Conservation (phyloP, 2,329 filamentous ascomycete genomes). For the Aspergillus sp. region DNA sequence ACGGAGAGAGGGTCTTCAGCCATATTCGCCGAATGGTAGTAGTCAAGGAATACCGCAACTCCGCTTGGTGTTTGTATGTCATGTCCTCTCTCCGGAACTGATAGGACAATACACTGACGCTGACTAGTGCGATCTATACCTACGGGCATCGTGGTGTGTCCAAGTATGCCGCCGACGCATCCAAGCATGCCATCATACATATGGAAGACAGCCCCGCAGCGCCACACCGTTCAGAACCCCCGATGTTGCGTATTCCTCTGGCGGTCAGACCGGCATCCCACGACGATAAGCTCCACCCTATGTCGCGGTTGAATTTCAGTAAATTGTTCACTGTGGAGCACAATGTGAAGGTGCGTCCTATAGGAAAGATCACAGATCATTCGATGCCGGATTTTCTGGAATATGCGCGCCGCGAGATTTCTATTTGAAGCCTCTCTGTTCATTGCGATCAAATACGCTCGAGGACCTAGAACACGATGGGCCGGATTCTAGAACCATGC, state of each 20-base stretch:
- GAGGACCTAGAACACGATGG: too few relatives aligned
- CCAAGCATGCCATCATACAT: slow-evolving; percentile 41
- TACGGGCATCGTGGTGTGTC: slow-evolving; percentile 37
- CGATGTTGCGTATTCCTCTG: slow-evolving; percentile 38
- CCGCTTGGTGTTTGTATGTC: slow-evolving; percentile 36
- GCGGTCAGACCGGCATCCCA: slow-evolving; percentile 25
- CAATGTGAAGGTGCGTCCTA: slow-evolving; percentile 42
- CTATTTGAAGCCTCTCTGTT: neutral
- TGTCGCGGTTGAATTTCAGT: slow-evolving; percentile 42
- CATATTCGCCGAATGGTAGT: slow-evolving; percentile 36
- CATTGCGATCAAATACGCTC: too few relatives aligned
- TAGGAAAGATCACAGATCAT: slow-evolving; percentile 33
- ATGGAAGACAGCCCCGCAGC: slow-evolving; percentile 15
- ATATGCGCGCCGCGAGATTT: slow-evolving; percentile 17
- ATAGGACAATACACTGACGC: neutral
- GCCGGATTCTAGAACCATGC: too few relatives aligned
- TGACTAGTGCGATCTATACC: slow-evolving; percentile 38
- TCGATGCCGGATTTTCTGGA: slow-evolving; percentile 24
- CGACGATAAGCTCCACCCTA: slow-evolving; percentile 24
- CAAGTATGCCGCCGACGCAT: slow-evolving; percentile 35
- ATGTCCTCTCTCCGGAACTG: too few relatives aligned
- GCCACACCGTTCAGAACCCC: slow-evolving; percentile 24
- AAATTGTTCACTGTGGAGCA: slow-evolving; percentile 44
- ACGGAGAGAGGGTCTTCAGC: slow-evolving; percentile 25
- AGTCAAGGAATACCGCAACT: slow-evolving; percentile 23